These are phyloP conservation scores for Purshia tridentata DNA, from an alignment of 306 rosid species.

Conservation along the genomic window DNA sequence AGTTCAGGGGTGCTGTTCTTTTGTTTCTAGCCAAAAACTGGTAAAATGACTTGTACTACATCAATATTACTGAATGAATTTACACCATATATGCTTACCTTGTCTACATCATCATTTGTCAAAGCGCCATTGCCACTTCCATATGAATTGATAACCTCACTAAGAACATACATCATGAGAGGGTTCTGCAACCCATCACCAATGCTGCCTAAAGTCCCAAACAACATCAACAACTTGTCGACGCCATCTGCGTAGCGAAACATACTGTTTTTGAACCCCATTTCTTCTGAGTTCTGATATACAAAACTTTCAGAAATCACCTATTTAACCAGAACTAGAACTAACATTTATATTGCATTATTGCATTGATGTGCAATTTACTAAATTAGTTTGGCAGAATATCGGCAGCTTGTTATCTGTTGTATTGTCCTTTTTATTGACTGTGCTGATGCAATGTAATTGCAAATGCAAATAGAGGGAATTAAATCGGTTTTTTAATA, in stretches of 20 bases:
- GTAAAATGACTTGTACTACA: background rate
- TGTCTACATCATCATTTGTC: slow-evolving; percentile 55
- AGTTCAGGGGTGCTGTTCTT: too few relatives aligned
- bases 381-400: slow-evolving; percentile 23
- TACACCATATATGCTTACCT: slow-evolving; percentile 39
- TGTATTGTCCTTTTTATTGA: slow-evolving; percentile 30
- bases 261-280: slow-evolving; percentile 56
- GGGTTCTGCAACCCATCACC: slow-evolving; percentile 90
- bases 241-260: slow-evolving; percentile 72
- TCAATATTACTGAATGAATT: background rate
- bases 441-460: slow-evolving; percentile 18
- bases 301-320: slow-evolving; percentile 15
- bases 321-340: slow-evolving; percentile 8
- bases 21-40: too few relatives aligned
- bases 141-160: slow-evolving; percentile 71
- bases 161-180: slow-evolving; percentile 76
- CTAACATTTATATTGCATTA: slow-evolving; percentile 17
- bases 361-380: slow-evolving; percentile 18
- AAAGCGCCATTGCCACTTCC: slow-evolving; percentile 44
- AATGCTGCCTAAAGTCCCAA: slow-evolving; percentile 78
- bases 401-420: slow-evolving; percentile 29
- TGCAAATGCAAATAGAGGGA: slow-evolving; percentile 9
- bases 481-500: slow-evolving; percentile 12
- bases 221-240: slow-evolving; percentile 68
- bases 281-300: slow-evolving; percentile 24